Percentiles rank a stretch among this genome's conserved stretches.
Conservation (phyloP, 208 protist species). For the Wallacemonas sp. region DNA sequence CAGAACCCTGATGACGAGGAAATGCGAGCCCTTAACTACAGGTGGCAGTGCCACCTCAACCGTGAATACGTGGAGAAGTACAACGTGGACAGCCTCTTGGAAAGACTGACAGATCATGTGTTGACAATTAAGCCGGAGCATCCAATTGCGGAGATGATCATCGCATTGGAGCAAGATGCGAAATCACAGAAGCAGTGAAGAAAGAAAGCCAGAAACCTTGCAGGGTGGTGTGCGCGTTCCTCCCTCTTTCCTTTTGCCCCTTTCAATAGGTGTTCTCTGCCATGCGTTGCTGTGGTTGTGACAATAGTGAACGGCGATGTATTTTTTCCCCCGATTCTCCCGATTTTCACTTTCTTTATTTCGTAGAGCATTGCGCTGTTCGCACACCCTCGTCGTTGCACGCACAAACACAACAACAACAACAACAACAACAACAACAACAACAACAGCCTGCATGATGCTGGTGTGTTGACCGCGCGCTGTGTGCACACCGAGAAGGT, state of each 20-base stretch:
- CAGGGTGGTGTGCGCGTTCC: slow-evolving; percentile 13
- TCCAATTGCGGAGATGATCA: slow-evolving; percentile 48
- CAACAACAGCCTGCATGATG: no score
- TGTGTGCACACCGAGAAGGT: no score
- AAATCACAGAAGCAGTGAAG: slow-evolving; percentile 13
- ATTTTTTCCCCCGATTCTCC: no score
- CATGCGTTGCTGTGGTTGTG: no score
- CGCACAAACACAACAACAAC: no score
- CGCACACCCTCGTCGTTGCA: no score
- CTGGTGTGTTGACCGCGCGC: no score
- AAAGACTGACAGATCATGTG: slow-evolving; percentile 38
- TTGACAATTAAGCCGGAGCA: slow-evolving; percentile 46
- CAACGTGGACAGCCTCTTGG: slow-evolving; percentile 49
- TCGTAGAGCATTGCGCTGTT: no score
- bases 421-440: no score
- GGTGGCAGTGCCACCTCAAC: slow-evolving; percentile 58
- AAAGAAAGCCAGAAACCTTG: neutral
- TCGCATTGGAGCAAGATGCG: slow-evolving; percentile 33
- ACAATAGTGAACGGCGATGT: no score
- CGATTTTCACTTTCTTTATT: no score
- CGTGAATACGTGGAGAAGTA: slow-evolving; percentile 51
- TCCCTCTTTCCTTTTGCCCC: slow-evolving; percentile 15
- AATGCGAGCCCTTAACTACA: slow-evolving; percentile 49
- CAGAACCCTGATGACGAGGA: slow-evolving; percentile 18
- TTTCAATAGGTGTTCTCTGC: no score